Percentiles rank a stretch among this genome's conserved stretches.
Conservation (phyloP, 208 protist species). For the Cochliopodium minus region DNA sequence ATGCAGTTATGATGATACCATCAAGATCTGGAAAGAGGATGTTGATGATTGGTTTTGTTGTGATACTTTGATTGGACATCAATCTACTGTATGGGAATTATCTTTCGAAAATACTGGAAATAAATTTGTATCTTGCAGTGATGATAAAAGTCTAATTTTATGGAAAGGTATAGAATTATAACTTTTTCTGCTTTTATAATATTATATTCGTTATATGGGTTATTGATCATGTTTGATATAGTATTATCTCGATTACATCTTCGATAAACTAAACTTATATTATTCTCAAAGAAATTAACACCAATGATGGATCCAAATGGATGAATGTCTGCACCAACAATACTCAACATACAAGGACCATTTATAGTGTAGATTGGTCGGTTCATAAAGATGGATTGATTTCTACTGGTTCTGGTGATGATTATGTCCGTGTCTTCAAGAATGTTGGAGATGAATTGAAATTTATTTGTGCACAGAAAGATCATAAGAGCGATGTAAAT, state of each 20-base stretch:
- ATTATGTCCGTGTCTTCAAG: no score
- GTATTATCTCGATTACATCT: no score
- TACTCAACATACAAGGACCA: constrained; percentile 41
- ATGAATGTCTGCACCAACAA: not conserved
- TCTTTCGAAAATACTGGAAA: constrained; percentile 31
- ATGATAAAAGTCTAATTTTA: not conserved
- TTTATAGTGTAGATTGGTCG: constrained; percentile 50
- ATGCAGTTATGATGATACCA: constrained; percentile 54
- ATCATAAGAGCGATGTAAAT: no score
- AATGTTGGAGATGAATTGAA: no score
- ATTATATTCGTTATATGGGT: no score
- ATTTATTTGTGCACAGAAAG: no score
- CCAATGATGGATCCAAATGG: no score
- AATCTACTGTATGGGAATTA: constrained; percentile 54
- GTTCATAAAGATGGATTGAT: constrained; percentile 24
- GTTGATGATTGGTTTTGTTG: constrained; percentile 65
- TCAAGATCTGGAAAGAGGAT: constrained; percentile 39
- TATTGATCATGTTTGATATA: no score
- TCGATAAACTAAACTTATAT: no score
- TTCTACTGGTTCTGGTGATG: constrained; percentile 53
- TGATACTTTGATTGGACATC: constrained; percentile 45
- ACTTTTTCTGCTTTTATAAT: no score
- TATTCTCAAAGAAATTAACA: no score
- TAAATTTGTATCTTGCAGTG: not conserved
- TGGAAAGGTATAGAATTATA: no score